Evolutionary conservation across 371 early-diverging fungal genomes (phyloP).

Genomic region (Mucor lusitanicus): DNA sequence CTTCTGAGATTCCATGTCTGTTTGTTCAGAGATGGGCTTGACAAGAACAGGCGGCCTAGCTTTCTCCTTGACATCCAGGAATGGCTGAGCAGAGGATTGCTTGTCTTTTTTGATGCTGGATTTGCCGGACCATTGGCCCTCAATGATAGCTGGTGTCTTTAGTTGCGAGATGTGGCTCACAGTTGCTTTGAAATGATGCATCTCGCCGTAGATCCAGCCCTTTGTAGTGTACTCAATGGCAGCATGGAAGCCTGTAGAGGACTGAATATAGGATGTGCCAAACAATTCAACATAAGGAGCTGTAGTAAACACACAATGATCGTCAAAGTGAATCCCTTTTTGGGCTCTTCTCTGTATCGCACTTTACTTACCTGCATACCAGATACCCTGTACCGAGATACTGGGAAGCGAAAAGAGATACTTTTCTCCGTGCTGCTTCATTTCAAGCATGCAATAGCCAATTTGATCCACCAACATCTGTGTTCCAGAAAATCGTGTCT

Average conservation of each 20-base stretch:
- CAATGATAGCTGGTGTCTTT: constrained; percentile 42
- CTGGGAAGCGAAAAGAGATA: constrained; percentile 78
- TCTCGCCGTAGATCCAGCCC: constrained; percentile 81
- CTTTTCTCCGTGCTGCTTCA: constrained; percentile 59
- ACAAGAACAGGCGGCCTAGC: constrained; percentile 47
- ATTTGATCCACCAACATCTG: constrained; percentile 80
- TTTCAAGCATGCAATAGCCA: constrained; percentile 66
- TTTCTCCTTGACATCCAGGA: constrained; percentile 63
- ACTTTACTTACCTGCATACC: constrained; percentile 76
- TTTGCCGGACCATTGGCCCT: constrained; percentile 71
- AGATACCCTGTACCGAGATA: constrained; percentile 76
- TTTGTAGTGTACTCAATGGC: constrained; percentile 75
- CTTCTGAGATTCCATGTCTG: constrained; percentile 68
- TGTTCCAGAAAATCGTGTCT: constrained; percentile 77
- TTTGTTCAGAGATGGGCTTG: constrained; percentile 59
- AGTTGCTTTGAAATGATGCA: constrained; percentile 77
- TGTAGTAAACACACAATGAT: neutral
- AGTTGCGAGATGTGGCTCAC: constrained; percentile 41
- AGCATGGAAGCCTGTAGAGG: constrained; percentile 64
- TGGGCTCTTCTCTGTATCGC: neutral
- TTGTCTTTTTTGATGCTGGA: constrained; percentile 56
- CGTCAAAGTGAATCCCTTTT: neutral
- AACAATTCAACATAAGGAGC: constrained; percentile 80
- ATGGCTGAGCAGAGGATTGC: constrained; percentile 31
- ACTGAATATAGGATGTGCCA: constrained; percentile 70